Evolutionary conservation across 495 filamentous ascomycete species (phyloP), one percentile per base, ranked within the genome.

Genomic region (Umbilicaria muhlenbergii): DNA sequence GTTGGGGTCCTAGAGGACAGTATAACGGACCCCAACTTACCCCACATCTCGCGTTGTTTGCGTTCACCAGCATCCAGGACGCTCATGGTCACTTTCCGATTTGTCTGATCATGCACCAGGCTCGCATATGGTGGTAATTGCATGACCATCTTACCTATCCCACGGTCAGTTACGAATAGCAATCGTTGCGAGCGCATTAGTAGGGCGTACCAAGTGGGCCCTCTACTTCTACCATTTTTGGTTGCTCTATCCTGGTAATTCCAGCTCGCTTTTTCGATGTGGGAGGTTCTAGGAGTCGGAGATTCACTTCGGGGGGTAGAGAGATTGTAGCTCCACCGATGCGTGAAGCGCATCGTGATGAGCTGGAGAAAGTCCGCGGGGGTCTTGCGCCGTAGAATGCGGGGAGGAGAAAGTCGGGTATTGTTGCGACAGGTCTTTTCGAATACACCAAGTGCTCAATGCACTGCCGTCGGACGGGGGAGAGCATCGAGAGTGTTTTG

Each of bases 21-120:
- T 3, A 18, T 0, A 37, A 33, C n/a, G 34, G 39, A 11, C 19
- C 31, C 34, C 45, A 24, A 69, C 83, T 40, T 70, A 93, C 91
- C 91, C 91, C 91, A 98, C 89, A 96, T 96, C 61, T 82, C 89
- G 56, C 84, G 75, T 64, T 98, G 91, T 41, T 81, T 70, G 54
- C 78, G 74, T 18, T 75, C 49, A 5, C 68, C 52, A 10, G 58
- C 53, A 60, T 95, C 73, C 47, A 75, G 50, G 12, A 95, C 68
- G 31, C 67, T 75, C 41, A 98, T 56, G 8, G 63, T 70, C 10
- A 77, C 78, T 54, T 77, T 83, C 35, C 69, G 62, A 17, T 65
- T 54, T 8, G 65, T 60, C 32, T 66, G 61, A 53, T 91, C 78
- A 34, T 80, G 70, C 45, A 74, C 65, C 39, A 94, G 68, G 14